phyloP scores from a whole-genome alignment of 2,329 filamentous ascomycete species.

The Aspergillus tanneri region DNA sequence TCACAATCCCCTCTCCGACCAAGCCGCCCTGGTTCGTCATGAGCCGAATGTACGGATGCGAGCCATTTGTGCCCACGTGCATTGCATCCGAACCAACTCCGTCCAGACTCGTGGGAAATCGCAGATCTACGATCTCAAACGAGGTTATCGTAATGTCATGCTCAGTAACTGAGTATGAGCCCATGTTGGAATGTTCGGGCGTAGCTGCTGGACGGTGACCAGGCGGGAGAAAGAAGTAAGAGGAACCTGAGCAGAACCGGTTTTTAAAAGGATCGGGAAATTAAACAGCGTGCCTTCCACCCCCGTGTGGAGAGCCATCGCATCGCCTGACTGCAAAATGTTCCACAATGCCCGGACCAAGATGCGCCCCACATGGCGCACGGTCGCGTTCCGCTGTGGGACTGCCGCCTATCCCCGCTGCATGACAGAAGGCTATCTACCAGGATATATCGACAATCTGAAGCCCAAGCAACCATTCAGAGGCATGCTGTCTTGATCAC shows the following conservation, averaged over 20 bases:
- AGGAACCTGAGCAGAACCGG: neutral
- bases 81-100: neutral
- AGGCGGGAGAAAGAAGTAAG: neutral
- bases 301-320: neutral
- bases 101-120: neutral
- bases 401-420: neutral
- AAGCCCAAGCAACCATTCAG: no score
- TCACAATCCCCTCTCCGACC: neutral
- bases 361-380: neutral
- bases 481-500: no score
- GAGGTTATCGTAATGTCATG: neutral
- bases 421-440: neutral
- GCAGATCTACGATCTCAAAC: constrained; percentile 1
- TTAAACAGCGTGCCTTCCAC: neutral
- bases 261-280: neutral
- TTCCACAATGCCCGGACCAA: neutral
- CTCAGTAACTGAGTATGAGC: neutral
- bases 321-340: neutral
- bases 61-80: neutral
- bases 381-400: neutral
- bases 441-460: neutral
- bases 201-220: neutral
- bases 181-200: neutral
- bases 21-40: neutral
- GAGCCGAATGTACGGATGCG: neutral